Percentiles rank a stretch among this genome's conserved stretches.
Conservation (phyloP, 2,329 filamentous ascomycete species). For the Sclerotinia spermophila region DNA sequence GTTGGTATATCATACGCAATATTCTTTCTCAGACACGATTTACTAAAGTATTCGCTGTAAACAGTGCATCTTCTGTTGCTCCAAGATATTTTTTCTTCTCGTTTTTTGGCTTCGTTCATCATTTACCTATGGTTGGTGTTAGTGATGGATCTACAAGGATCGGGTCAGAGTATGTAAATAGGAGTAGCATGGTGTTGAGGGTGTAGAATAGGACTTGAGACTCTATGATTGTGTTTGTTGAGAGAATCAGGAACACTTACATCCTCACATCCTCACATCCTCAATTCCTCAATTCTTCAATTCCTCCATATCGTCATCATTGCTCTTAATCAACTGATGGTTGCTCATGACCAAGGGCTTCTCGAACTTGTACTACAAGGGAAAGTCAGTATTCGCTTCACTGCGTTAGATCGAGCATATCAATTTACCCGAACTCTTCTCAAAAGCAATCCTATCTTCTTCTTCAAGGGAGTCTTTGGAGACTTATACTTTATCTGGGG, state of each 20-base stretch:
- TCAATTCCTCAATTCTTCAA: neutral
- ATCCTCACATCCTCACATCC: neutral
- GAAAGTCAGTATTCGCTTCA: neutral
- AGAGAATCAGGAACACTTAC: neutral
- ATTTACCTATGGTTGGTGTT: neutral
- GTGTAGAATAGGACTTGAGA: neutral
- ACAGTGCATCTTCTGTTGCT: neutral
- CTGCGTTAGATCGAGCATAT: neutral
- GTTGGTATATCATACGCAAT: neutral
- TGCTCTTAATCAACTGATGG: neutral
- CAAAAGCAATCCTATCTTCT: slow-evolving; percentile 4
- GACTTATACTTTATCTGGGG: neutral
- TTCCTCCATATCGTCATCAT: neutral
- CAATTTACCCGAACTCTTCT: neutral
- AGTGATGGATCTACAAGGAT: neutral
- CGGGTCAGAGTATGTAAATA: neutral
- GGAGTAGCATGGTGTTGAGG: neutral
- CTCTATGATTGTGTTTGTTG: neutral
- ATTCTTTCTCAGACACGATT: neutral
- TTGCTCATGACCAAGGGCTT: neutral
- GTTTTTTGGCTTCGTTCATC: neutral
- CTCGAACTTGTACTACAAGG: neutral
- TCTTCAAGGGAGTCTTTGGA: neutral
- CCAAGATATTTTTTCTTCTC: neutral
- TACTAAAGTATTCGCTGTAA: neutral